Percentiles rank a stretch among this genome's conserved stretches.
These are phyloP conservation scores for Ogataea pignaliae DNA, from an alignment of 805 yeast species.

Conservation along the genomic window DNA sequence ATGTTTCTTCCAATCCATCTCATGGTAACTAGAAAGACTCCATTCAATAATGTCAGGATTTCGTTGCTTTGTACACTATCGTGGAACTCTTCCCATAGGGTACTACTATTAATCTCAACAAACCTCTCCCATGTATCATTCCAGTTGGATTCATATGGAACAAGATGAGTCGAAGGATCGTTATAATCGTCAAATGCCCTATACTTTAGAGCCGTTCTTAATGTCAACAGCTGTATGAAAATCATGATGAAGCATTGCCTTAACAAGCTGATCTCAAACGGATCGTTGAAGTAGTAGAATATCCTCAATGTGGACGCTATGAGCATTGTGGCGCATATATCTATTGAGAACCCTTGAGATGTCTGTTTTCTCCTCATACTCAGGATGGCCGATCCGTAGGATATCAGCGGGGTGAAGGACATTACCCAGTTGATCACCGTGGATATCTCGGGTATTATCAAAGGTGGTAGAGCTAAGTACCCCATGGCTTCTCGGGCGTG, in stretches of 20 bases:
- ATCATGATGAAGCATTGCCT: constrained; percentile 84
- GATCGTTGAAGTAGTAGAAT: constrained; percentile 71
- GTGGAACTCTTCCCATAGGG: constrained; percentile 9
- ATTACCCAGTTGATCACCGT: constrained; percentile 58
- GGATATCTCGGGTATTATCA: constrained; percentile 26
- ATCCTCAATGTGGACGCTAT: constrained; percentile 70
- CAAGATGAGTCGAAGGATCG: constrained; percentile 36
- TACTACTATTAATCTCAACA: constrained; percentile 12
- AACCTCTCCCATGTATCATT: constrained; percentile 26
- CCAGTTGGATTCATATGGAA: constrained; percentile 26
- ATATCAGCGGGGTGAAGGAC: constrained; percentile 77
- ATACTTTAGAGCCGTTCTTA: constrained; percentile 58
- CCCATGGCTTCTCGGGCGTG: constrained; percentile 17
- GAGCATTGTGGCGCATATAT: constrained; percentile 88
- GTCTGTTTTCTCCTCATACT: constrained; percentile 61
- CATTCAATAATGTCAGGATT: constrained; percentile 2
- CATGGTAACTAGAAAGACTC: constrained; percentile 2
- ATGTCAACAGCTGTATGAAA: constrained; percentile 63
- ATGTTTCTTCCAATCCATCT: constrained; percentile 14
- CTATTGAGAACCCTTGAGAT: constrained; percentile 81
- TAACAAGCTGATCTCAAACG: constrained; percentile 74
- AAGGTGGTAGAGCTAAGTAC: constrained; percentile 28
- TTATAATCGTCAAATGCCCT: constrained; percentile 40
- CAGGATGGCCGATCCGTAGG: constrained; percentile 80
- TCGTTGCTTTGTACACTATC: constrained; percentile 12